Evolutionary conservation across 371 early-diverging fungal species (phyloP).

Genomic region (Lichtheimia ornata): DNA sequence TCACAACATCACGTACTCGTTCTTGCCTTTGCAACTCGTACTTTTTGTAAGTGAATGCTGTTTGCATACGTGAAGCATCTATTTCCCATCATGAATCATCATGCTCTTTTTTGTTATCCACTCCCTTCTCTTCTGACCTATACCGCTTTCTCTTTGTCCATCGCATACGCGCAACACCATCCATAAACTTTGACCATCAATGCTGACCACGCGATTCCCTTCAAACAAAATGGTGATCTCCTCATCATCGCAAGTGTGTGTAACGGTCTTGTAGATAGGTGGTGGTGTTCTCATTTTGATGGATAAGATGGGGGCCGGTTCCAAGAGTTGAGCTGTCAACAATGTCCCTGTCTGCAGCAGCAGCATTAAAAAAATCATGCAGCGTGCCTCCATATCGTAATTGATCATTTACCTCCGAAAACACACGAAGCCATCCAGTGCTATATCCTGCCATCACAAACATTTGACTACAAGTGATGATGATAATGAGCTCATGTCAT

Average conservation of each 20-base stretch:
- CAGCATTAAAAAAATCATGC: no score
- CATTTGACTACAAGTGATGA: constrained; percentile 42
- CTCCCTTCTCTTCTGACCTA: constrained; percentile 13
- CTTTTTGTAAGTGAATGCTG: constrained; percentile 62
- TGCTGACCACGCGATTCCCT: constrained; percentile 55
- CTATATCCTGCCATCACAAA: constrained; percentile 63
- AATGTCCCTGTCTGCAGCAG: constrained; percentile 47
- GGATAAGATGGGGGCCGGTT: constrained; percentile 47
- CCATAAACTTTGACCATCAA: constrained; percentile 66
- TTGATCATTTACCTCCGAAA: constrained; percentile 47
- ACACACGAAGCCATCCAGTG: constrained; percentile 64
- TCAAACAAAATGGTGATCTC: constrained; percentile 60
- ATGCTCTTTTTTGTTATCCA: background rate
- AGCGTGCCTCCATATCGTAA: no score
- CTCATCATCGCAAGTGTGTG: constrained; percentile 50
- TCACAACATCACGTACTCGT: constrained; percentile 49
- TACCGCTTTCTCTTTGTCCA: constrained; percentile 40
- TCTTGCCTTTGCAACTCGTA: constrained; percentile 60
- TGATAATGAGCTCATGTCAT: background rate
- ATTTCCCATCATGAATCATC: background rate
- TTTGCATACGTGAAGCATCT: constrained; percentile 51
- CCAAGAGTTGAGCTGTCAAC: constrained; percentile 59
- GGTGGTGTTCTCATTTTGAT: constrained; percentile 59
- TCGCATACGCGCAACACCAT: constrained; percentile 59
- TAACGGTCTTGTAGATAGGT: constrained; percentile 29